Conservation (phyloP, 2,329 filamentous ascomycete genomes). For the Fusarium armeniacum region DNA sequence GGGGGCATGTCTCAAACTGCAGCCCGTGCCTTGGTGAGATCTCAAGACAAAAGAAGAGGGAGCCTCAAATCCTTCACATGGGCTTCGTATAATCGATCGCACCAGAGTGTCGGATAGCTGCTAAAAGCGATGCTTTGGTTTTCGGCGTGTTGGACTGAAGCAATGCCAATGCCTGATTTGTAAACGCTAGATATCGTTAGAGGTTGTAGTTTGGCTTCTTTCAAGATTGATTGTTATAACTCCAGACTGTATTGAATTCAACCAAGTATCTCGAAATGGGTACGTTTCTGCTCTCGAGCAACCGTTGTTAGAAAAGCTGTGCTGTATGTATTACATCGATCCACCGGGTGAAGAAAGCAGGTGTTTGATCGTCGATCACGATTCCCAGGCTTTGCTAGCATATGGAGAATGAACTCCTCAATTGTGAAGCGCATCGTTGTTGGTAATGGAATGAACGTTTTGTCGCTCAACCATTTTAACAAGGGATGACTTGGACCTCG, state of each 20-base stretch:
- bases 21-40: not conserved
- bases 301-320: not conserved
- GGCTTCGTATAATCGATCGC: not conserved
- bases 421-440: not conserved
- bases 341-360: not conserved
- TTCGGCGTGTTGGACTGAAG: not conserved
- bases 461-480: constrained; percentile 13
- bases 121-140: not conserved
- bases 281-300: not conserved
- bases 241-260: not conserved
- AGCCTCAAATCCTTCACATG: constrained; percentile 7
- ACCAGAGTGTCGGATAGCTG: not conserved
- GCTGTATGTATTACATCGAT: not conserved
- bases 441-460: constrained; percentile 38
- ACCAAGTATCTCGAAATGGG: not conserved
- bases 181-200: not conserved
- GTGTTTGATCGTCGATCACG: not conserved
- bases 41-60: constrained; percentile 14
- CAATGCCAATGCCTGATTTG: not conserved
- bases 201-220: not conserved
- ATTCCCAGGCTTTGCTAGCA: not conserved
- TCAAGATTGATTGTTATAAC: not conserved
- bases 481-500: constrained; percentile 24
- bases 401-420: not conserved
- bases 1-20: constrained; percentile 29